Evolutionary conservation across 1,139 yeast genomes (phyloP).

Genomic region (Suhomyces wounanorum): DNA sequence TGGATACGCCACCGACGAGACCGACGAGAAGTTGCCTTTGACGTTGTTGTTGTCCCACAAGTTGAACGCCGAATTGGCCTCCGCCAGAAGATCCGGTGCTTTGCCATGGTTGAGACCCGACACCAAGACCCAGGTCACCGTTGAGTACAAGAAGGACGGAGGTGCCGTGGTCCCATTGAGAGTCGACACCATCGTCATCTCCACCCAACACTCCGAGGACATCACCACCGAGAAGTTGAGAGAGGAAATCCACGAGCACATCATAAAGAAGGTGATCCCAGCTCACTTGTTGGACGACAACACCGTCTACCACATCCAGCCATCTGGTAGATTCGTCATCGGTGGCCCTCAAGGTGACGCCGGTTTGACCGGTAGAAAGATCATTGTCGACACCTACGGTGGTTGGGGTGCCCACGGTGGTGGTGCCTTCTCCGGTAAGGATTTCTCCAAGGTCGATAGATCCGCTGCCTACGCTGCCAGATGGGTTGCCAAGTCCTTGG

Average conservation of each 20-base stretch:
- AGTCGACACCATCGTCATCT: conserved; percentile 96
- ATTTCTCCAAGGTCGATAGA: conserved; percentile 99
- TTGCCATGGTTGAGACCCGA: conserved; percentile 98
- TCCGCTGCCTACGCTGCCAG: conserved; percentile 99
- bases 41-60: conserved; percentile 93
- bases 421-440: conserved; percentile 99
- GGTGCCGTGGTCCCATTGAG: conserved; percentile 96
- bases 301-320: conserved; percentile 97
- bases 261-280: conserved; percentile 91
- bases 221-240: conserved; percentile 93
- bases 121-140: conserved; percentile 99
- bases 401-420: conserved; percentile 99
- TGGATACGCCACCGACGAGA: conserved; percentile 99
- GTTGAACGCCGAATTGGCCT: conserved; percentile 94
- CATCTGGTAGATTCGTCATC: conserved; percentile 98
- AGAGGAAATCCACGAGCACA: conserved; percentile 70
- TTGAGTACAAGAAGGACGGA: conserved; percentile 88
- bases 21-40: conserved; percentile 95
- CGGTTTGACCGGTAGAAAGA: conserved; percentile 99
- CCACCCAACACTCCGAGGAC: conserved; percentile 97
- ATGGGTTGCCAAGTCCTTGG: conserved; percentile 99
- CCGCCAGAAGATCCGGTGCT: conserved; percentile 94
- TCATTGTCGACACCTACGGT: conserved; percentile 99
- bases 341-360: conserved; percentile 99
- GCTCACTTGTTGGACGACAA: conserved; percentile 87